Evolutionary conservation across 1,139 yeast genomes (phyloP), one percentile per base, ranked within the genome.

Genomic region (Yamadazyma conglobata): DNA sequence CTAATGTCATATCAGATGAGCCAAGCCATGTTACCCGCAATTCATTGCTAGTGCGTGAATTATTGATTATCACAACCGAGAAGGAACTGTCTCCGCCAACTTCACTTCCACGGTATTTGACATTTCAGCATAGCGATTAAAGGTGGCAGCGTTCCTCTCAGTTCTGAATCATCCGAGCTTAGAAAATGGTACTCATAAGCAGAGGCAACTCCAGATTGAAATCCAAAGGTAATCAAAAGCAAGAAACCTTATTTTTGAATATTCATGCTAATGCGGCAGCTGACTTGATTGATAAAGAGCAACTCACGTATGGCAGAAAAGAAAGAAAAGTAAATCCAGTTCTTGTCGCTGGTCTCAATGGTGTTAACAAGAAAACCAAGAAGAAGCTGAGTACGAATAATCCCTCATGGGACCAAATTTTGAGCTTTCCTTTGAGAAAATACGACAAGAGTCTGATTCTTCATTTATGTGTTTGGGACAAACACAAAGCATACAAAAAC

Each of bases 361-460:
- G 50, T 3, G 32, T 34, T 17, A 56, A 48, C 21, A 60, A 53
- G 37, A 51, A 55, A 17, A 58, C 71, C 3, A 39, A 54, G 19
- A 49, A 59, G 31, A 67, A 60, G 41, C 52, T 68, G 24, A 49
- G 57, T 35, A 63, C 74, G 5, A 45, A 47, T 22, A 56, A 65
- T 24, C 77, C 77, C 1, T 57, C 62, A 15, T 72, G 77, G 77
- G 68, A 68, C 35, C 60, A 64, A 15, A 50, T 56, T 1, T 37
- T 68, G 5, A 28, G 45, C 1, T 34, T 72, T 1, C 67, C 66
- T 1, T 50, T 71, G 37, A 48, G 44, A 19, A 28, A 24, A 1
- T 48, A 49, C 22, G 70, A 60, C 35, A 50, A 60, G 4, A 58
- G 64, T 15, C 39, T 25, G 33, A 38, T 66, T 0, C 39, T 71